Evolutionary conservation across 2,329 filamentous ascomycete genomes (phyloP).

Genomic region (Ophiostoma sp.): DNA sequence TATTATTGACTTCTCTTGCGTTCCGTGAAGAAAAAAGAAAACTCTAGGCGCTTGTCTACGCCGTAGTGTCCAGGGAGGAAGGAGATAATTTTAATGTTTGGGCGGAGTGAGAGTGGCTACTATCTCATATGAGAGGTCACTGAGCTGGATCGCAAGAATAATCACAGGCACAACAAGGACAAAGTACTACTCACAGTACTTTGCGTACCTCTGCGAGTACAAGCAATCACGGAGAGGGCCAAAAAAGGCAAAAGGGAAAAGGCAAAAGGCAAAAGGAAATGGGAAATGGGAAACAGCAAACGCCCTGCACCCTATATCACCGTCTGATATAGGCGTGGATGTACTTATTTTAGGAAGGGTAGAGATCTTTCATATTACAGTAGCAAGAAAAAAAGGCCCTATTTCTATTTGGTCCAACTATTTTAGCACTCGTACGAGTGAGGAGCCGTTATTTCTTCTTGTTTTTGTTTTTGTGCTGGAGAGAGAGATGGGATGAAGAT

Average conservation of each 20-base stretch:
- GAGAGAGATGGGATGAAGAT: neutral
- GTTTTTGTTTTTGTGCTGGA: neutral
- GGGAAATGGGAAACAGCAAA: neutral
- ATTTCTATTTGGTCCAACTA: slow-evolving; percentile 12
- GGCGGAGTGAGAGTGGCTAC: no score
- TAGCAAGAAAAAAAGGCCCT: neutral
- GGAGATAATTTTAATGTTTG: neutral
- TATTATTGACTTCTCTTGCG: neutral
- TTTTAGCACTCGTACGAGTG: neutral
- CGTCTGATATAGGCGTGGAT: slow-evolving; percentile 7
- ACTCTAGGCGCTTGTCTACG: neutral
- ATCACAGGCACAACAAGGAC: neutral
- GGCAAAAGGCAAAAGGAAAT: no score
- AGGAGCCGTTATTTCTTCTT: slow-evolving; percentile 4
- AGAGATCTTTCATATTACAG: neutral
- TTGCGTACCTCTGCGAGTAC: neutral
- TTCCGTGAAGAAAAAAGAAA: neutral
- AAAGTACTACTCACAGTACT: neutral
- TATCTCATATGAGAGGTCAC: no score
- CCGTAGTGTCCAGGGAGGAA: neutral
- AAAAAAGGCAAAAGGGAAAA: neutral
- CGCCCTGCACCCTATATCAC: neutral
- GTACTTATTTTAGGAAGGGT: neutral
- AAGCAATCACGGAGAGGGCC: slow-evolving; percentile 1
- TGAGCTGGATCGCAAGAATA: neutral